A percentile compares a stretch with the other conserved stretches of the same genome.
Evolutionary conservation across 192 early-diverging fungal species (phyloP).

Genomic region (Dissophora globulifera): DNA sequence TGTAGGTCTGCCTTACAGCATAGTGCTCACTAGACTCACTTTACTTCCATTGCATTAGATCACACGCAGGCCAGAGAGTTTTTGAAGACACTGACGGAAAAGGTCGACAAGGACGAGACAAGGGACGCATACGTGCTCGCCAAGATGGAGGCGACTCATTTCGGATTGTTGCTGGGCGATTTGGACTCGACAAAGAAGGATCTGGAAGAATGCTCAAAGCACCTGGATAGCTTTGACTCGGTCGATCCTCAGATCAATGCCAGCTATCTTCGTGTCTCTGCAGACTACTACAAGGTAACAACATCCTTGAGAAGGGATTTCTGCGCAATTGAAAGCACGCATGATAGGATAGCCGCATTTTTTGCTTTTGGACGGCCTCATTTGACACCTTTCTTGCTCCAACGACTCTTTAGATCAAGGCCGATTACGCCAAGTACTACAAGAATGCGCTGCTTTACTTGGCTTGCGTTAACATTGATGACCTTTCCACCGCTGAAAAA

Average conservation of each 20-base stretch:
- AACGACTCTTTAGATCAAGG: conserved; percentile 84
- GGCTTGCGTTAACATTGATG: conserved; percentile 90
- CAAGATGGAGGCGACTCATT: conserved; percentile 87
- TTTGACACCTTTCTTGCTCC: conserved; percentile 3
- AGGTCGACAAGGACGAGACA: conserved; percentile 75
- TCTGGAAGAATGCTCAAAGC: conserved; percentile 89
- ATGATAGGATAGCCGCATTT: too few species aligned
- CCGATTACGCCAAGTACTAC: conserved; percentile 93
- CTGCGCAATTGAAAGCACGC: too few species aligned
- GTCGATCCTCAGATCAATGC: conserved; percentile 93
- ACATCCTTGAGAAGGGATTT: too few species aligned
- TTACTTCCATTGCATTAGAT: conserved; percentile 55
- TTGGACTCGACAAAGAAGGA: conserved; percentile 84
- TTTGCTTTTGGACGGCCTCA: background rate
- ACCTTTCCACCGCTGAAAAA: conserved; percentile 79
- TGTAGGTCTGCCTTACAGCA: too few species aligned
- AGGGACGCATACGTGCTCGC: conserved; percentile 89
- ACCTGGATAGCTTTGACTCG: conserved; percentile 75
- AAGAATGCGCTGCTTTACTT: conserved; percentile 94
- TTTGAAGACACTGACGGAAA: conserved; percentile 73
- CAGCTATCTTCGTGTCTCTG: conserved; percentile 93
- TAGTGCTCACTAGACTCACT: background rate
- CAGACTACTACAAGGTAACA: conserved; percentile 94
- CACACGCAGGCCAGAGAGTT: conserved; percentile 79
- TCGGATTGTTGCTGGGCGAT: conserved; percentile 81